Conservation (phyloP, 2,329 filamentous ascomycete species). For the Trichophaea hybrida region DNA sequence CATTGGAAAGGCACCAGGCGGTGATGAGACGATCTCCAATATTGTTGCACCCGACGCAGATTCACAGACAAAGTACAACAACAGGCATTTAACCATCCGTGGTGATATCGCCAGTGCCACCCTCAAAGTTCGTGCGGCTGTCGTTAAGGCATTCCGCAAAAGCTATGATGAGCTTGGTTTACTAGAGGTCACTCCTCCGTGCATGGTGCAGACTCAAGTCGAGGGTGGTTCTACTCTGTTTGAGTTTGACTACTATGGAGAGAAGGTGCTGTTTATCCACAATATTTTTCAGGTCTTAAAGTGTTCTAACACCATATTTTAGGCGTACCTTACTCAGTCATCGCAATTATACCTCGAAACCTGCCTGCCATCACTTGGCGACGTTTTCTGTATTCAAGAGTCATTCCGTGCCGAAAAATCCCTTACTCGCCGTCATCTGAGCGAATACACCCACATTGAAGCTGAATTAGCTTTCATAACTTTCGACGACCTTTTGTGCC, state of each 20-base stretch:
- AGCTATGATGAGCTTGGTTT: constrained; percentile 63
- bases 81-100: constrained; percentile 71
- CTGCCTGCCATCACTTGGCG: constrained; percentile 72
- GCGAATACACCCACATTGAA: constrained; percentile 95
- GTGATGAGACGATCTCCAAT: constrained; percentile 85
- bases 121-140: constrained; percentile 70
- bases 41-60: constrained; percentile 54
- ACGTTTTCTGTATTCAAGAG: constrained; percentile 96
- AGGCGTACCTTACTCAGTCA: constrained; percentile 85
- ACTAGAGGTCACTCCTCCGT: constrained; percentile 74
- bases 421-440: constrained; percentile 80
- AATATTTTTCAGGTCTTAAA: not conserved
- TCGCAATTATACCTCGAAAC: constrained; percentile 97
- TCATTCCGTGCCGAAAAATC: constrained; percentile 98
- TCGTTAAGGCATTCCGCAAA: constrained; percentile 66
- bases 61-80: constrained; percentile 60
- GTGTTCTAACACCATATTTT: not conserved
- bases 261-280: constrained; percentile 36
- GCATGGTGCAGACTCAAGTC: constrained; percentile 87
- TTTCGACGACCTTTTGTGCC: constrained; percentile 73
- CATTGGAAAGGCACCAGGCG: constrained; percentile 63
- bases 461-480: constrained; percentile 91
- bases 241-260: constrained; percentile 74
- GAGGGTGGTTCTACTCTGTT: constrained; percentile 88
- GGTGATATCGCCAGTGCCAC: constrained; percentile 72